These are phyloP conservation scores for Suillus tomentosus DNA, from an alignment of 768 basidiomycete genomes.

Conservation along the genomic window DNA sequence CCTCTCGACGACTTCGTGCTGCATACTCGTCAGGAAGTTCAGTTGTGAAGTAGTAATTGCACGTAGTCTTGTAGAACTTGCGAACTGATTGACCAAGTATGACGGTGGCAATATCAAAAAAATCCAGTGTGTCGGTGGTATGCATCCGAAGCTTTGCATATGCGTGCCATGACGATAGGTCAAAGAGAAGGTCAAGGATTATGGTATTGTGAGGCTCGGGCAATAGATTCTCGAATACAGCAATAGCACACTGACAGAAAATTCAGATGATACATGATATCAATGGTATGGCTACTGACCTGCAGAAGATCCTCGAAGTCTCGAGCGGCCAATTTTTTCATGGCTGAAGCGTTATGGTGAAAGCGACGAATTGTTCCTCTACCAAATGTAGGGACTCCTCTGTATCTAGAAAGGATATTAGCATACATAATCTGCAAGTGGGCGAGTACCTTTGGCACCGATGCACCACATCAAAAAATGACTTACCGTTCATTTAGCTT, in stretches of 20 bases:
- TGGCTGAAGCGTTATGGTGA: conserved; percentile 30
- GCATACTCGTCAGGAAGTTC: conserved; percentile 34
- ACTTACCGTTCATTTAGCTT: not conserved
- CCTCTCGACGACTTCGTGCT: conserved; percentile 22
- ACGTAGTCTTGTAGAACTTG: conserved; percentile 25
- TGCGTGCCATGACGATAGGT: conserved; percentile 36
- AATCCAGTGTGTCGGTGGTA: conserved; percentile 22
- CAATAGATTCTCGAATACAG: conserved; percentile 41
- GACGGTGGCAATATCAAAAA: conserved; percentile 24
- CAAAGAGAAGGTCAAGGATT: conserved; percentile 30
- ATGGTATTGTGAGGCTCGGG: conserved; percentile 25
- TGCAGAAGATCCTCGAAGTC: conserved; percentile 43
- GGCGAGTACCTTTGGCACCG: not conserved
- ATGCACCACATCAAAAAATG: not conserved
- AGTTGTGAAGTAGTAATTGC: conserved; percentile 27
- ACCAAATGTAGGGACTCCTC: conserved; percentile 35
- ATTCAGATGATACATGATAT: not conserved
- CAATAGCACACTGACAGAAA: conserved; percentile 33
- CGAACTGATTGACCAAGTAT: conserved; percentile 27
- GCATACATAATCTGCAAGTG: not conserved
- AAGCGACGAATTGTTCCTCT: conserved; percentile 32
- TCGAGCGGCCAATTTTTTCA: conserved; percentile 38
- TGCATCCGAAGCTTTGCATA: conserved; percentile 38
- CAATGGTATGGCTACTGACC: conserved; percentile 14
- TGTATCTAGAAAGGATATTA: conserved; percentile 25